These are phyloP conservation scores for Setaria italica DNA, from an alignment of 202 grass and related monocot species.

Conservation along the genomic window DNA sequence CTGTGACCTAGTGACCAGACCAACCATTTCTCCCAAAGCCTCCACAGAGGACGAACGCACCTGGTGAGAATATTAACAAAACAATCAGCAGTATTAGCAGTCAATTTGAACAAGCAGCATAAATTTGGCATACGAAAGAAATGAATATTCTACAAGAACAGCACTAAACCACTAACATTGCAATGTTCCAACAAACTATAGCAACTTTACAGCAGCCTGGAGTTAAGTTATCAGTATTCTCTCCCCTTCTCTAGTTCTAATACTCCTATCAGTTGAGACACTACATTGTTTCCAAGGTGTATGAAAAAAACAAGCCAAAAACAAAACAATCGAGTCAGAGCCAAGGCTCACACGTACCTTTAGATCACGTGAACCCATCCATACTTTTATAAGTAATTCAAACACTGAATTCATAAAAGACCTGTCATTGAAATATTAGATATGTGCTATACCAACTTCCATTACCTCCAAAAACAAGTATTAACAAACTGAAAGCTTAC, in stretches of 20 bases:
- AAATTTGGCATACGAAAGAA: neutral
- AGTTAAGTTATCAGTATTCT: neutral
- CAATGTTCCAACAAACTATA: neutral
- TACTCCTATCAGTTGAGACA: slow-evolving; percentile 18
- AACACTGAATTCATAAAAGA: slow-evolving; percentile 99
- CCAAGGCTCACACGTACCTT: slow-evolving; percentile 55
- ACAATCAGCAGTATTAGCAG: slow-evolving; percentile 13
- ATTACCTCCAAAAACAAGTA: slow-evolving; percentile 41
- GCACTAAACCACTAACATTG: slow-evolving; percentile 17
- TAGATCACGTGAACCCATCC: slow-evolving; percentile 85
- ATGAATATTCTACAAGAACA: neutral
- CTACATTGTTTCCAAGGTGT: slow-evolving; percentile 11
- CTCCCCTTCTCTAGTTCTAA: slow-evolving; percentile 12
- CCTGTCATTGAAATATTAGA: slow-evolving; percentile 57
- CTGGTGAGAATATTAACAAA: slow-evolving; percentile 53
- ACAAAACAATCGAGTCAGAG: slow-evolving; percentile 21
- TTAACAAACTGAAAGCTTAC: slow-evolving; percentile 63
- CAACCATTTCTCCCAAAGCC: slow-evolving; percentile 99
- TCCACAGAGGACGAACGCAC: slow-evolving; percentile 87
- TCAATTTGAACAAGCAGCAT: slow-evolving; percentile 27
- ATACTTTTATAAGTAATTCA: slow-evolving; percentile 92
- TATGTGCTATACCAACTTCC: slow-evolving; percentile 30
- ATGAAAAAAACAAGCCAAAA: slow-evolving; percentile 21
- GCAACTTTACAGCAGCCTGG: slow-evolving; percentile 2
- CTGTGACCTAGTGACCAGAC: slow-evolving; percentile 88